A percentile compares a stretch with the other conserved stretches of the same genome.
phyloP scores from a whole-genome alignment of 2,329 filamentous ascomycete genomes.

The Chalaropsis ovoidea region DNA sequence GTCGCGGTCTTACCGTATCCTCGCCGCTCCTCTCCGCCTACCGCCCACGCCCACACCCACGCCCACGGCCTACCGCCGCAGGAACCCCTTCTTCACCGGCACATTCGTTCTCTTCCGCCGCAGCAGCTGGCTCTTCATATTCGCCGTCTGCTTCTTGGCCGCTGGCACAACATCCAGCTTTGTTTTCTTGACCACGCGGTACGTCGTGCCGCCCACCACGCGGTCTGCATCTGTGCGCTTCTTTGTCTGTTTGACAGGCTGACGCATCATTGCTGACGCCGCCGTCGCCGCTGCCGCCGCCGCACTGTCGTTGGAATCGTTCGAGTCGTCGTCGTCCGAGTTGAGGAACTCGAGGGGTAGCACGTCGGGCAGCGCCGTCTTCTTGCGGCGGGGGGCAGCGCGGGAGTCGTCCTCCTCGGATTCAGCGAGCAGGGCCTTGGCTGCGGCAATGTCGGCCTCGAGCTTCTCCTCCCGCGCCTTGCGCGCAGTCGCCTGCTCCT shows the following conservation, averaged over 20 bases:
- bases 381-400: slow-evolving; percentile 4
- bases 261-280: slow-evolving; percentile 31
- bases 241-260: neutral
- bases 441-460: slow-evolving; percentile 24
- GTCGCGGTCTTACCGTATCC: too few species aligned
- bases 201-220: slow-evolving; percentile 45
- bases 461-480: slow-evolving; percentile 33
- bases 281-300: slow-evolving; percentile 31
- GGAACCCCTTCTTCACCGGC: slow-evolving; percentile 39
- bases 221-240: slow-evolving; percentile 38
- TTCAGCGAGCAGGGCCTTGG: slow-evolving; percentile 26
- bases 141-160: slow-evolving; percentile 36
- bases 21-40: neutral
- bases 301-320: slow-evolving; percentile 26
- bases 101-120: slow-evolving; percentile 36
- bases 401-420: slow-evolving; percentile 2
- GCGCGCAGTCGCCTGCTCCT: slow-evolving; percentile 45
- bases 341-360: slow-evolving; percentile 48
- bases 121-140: slow-evolving; percentile 39
- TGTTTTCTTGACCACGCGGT: slow-evolving; percentile 39
- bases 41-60: too few species aligned
- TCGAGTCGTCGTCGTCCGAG: slow-evolving; percentile 38
- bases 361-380: slow-evolving; percentile 35
- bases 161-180: slow-evolving; percentile 43
- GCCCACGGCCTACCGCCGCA: slow-evolving; percentile 25